phyloP scores from a whole-genome alignment of 352 stramenopile genomes.

The Achlya hypogyna region DNA sequence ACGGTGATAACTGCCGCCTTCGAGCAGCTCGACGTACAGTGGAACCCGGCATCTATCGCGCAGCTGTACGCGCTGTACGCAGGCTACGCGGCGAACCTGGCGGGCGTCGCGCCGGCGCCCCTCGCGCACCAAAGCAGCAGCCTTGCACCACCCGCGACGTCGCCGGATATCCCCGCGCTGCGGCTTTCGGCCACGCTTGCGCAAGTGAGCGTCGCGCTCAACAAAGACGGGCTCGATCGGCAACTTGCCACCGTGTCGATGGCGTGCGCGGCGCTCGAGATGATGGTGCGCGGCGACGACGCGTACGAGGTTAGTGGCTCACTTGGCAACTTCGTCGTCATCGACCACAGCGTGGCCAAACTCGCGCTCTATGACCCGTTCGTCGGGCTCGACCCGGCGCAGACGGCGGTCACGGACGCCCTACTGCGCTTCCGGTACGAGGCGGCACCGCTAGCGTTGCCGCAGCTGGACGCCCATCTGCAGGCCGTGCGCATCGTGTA shows the following conservation, averaged over 20 bases:
- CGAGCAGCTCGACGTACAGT: slow-evolving; percentile 68
- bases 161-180: background rate
- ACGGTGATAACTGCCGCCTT: slow-evolving; percentile 48
- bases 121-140: background rate
- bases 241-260: slow-evolving; percentile 55
- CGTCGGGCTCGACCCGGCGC: slow-evolving; percentile 44
- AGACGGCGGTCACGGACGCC: slow-evolving; percentile 1
- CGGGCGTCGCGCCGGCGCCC: background rate
- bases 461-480: slow-evolving; percentile 40
- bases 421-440: slow-evolving; percentile 2
- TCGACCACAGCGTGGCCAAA: slow-evolving; percentile 62
- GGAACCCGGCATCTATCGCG: slow-evolving; percentile 77
- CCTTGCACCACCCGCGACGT: background rate
- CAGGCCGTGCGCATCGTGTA: slow-evolving; percentile 68
- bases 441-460: slow-evolving; percentile 26
- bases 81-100: slow-evolving; percentile 26
- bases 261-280: slow-evolving; percentile 43
- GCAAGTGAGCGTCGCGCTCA: slow-evolving; percentile 70
- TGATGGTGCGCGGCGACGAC: slow-evolving; percentile 22
- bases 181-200: slow-evolving; percentile 49
- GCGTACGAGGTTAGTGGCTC: slow-evolving; percentile 26
- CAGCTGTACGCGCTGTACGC: slow-evolving; percentile 62
- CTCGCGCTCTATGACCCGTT: slow-evolving; percentile 54
- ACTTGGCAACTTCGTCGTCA: slow-evolving; percentile 64
- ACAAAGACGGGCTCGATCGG: slow-evolving; percentile 66